phyloP scores from a whole-genome alignment of 306 rosid genomes.

The cucumber (Cucumis sativus) region Cucumber_9930_V3 NC_026659.2:23203001-23203500 shows the following conservation, averaged over 20 bases:
- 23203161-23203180: too few relatives aligned
- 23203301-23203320: slow-evolving; percentile 50
- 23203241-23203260: too few relatives aligned
- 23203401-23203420: background rate
- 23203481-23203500: background rate
- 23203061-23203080: too few relatives aligned
- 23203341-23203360: slow-evolving; percentile 71
- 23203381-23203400: slow-evolving; percentile 15
- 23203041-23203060: background rate
- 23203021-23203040: rapidly evolving
- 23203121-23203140: too few relatives aligned
- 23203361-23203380: slow-evolving; percentile 55
- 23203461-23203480: background rate
- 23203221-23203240: too few relatives aligned
- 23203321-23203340: slow-evolving; percentile 57
- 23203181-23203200: too few relatives aligned
- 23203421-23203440: background rate
- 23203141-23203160: too few relatives aligned
- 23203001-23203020: too few relatives aligned
- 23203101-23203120: too few relatives aligned
- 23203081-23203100: too few relatives aligned
- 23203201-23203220: too few relatives aligned
- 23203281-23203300: slow-evolving; percentile 24
- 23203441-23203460: background rate
- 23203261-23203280: slow-evolving; percentile 18